Base-by-base conservation (phyloP, 2,329 filamentous ascomycete species). In the Colletotrichum cordylinicola region DNA sequence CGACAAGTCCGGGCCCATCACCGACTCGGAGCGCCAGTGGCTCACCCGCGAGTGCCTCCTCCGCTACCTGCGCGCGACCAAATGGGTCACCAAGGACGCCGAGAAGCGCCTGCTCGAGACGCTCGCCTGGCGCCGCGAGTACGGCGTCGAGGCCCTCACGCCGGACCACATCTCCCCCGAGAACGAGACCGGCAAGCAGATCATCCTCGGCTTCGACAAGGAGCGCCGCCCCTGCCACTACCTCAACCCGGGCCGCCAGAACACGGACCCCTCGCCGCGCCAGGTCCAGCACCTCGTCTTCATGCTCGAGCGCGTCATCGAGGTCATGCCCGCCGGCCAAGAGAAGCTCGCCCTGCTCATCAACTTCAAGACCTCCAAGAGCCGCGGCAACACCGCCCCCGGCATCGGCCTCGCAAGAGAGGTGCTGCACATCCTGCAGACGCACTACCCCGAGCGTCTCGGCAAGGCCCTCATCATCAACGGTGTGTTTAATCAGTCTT, bases 171-270 rank as follows among this genome's bases (percentile, higher is more conserved):
- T 98, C 81, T 95, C 94, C 1, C 92, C 94, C 15, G 97, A 99
- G 88, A 98, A 98, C 84, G 96, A 96, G 87, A 98, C 96, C 12
- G 97, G 97, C 79, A 99, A 99, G 88, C 96, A 98, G 85, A 90
- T 98, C 74, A 90, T 98, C 74, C 85, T 97, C 24, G 97, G 97
- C 56, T 99, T 93, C 85, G 97, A 99, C 86, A 94, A 93, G 75
- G 88, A 95, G 76, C 94, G 91, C 66, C 90, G 96, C n/a, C 95
- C 96, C 3, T 98, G 96, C 84, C 92, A 97, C 81, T 98, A 98
- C 86, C 91, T 99, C 75, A 94, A 94, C 82, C 97, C 97, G 2
- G 95, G 93, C 37, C 93, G 94, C 79, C 97, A 99, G 87, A 99
- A 99, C 88, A 98, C 97, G 2, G 93, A 98, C 79, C 90, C 93